Base-by-base conservation (phyloP, 2,329 filamentous ascomycete species). In the Fusarium armeniacum region DNA sequence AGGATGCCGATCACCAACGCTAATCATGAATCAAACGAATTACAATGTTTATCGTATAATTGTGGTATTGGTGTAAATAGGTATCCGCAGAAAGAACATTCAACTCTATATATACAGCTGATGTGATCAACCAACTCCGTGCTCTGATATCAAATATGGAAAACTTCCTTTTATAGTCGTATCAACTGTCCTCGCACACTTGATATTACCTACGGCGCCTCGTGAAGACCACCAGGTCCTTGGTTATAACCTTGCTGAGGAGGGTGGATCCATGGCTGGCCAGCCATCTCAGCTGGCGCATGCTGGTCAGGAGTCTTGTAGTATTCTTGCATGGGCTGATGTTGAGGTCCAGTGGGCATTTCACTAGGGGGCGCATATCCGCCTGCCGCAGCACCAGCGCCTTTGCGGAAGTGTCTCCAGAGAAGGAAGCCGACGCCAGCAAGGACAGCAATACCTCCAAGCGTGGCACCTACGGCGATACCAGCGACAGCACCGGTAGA, bases 401-500 rank as follows among this genome's bases (percentile, higher is more conserved):
- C 58, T 43, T 69, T 74, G 4, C 63, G 58, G 10, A 58, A 26
- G 11, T 53, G 65, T 22, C 47, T 72, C 74, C 74, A 75, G 15
- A 68, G 33, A 16, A 76, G 57, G 40, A 76, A 74, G 1, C 73
- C 74, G 1, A 63, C 12, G 2, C 62, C 68, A 0, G 41, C 73
- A 10, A 76, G 62, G 6, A 71, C 3, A 9, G 50, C 2, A 2
- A 75, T 28, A 2, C 73, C 73, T 5, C 62, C 73, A 0, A 75
- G 16, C 2, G 71, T 70, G 1, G 75, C 64, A 5, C 70, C 75
- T 6, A 75, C 73, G 1, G 71, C 75, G 7, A 76, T 64, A 9
- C 75, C 75, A 6, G 70, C 75, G 4, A 74, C 65, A 1, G 75
- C 75, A 2, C 75, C 75, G 0, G 54, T 70, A 1, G 73, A 72